Base-by-base conservation (phyloP, 2,329 filamentous ascomycete genomes). In the Colletotrichum cereale region DNA sequence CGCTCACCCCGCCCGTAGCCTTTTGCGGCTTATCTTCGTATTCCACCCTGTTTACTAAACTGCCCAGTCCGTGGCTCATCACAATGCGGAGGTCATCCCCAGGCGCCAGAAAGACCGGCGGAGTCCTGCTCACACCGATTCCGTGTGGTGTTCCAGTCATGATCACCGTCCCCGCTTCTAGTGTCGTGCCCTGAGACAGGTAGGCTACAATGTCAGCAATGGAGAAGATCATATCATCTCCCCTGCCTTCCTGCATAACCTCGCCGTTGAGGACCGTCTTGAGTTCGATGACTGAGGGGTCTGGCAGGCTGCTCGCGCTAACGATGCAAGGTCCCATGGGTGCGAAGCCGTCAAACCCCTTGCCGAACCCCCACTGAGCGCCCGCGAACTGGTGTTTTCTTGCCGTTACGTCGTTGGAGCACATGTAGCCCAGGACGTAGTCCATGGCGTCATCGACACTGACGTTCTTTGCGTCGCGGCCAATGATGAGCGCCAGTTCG, bases 351-450 rank as follows among this genome's bases (percentile, higher is more conserved):
- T 87, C 86, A 63, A 86, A 86, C 0, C 85, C 84, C 75, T 87
- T 87, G 34, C 83, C 84, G 71, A 83, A 87, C 60, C 83, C 83
- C 85, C 85, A 87, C 71, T 87, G 86, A 60, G 78, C 81, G 68
- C 84, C 83, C 7, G 82, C 80, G 72, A 82, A 83, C 76, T 89
- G 88, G 57, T 81, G 84, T 60, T 84, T 84, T 7, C 88, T 82
- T 14, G 84, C 85, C 8, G 84, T 86, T 0, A 89, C 83, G 76
- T 90, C 88, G 77, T 90, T 89, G 65, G 85, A 85, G 48, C 84
- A 83, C 0, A 87, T 89, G 74, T 89, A 90, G 34, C 87, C 88
- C 3, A 89, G 83, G 2, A 90, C 81, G 71, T 88, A 86, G 61
- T 84, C 80, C 29, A 85, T 74, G 18, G 86, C 86, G 31, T 87